Percentiles rank a stretch among this genome's conserved stretches.
phyloP scores from a whole-genome alignment of 768 basidiomycete genomes.

The Tricholoma saponaceum region DNA sequence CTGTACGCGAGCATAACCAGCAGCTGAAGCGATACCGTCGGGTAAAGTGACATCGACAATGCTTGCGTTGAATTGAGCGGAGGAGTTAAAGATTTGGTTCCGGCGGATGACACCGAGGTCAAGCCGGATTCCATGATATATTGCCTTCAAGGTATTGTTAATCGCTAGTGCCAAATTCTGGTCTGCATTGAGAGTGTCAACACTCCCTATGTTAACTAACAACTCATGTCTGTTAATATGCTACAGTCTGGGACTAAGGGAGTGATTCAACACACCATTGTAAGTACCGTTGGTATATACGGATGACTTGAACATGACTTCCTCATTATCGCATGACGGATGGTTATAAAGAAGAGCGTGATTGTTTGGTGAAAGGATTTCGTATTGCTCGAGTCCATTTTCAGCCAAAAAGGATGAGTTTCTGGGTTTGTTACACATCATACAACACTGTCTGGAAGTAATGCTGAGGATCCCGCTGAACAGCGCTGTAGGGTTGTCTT shows the following conservation, averaged over 20 bases:
- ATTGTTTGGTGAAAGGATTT: neutral
- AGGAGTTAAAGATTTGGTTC: neutral
- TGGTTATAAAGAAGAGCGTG: neutral
- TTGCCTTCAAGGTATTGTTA: neutral
- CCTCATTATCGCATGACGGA: neutral
- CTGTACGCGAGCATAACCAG: neutral
- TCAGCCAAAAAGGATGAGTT: no score
- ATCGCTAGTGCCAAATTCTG: neutral
- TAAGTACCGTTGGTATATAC: no score
- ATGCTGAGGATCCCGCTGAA: no score
- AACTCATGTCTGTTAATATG: no score
- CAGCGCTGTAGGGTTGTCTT: no score
- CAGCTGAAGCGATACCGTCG: neutral
- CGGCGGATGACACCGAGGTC: neutral
- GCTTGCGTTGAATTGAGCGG: neutral
- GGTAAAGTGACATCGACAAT: neutral
- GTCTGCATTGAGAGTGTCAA: neutral
- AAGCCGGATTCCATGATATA: neutral
- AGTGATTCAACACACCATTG: no score
- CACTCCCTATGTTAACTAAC: neutral
- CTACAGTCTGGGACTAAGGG: neutral
- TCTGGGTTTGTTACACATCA: no score
- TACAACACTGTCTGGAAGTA: no score
- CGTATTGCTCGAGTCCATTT: neutral
- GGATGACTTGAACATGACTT: neutral